A percentile compares a stretch with the other conserved stretches of the same genome.
Conservation (phyloP, 805 yeast genomes). For the Cyberlindnera saturnus region DNA sequence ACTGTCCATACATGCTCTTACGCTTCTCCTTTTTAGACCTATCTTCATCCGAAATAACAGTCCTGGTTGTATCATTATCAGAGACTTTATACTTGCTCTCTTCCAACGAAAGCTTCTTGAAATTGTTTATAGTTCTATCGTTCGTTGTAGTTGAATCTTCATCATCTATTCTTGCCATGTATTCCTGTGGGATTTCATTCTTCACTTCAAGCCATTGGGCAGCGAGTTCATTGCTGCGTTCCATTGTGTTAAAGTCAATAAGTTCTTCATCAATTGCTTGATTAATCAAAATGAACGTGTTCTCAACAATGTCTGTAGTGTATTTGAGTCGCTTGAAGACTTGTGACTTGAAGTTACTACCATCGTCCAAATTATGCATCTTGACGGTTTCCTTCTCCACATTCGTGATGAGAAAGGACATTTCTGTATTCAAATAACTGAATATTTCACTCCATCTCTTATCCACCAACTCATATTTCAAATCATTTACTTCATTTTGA, state of each 20-base stretch:
- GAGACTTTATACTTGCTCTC: constrained; percentile 5
- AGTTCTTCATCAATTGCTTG: constrained; percentile 37
- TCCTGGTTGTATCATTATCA: constrained; percentile 4
- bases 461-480: constrained; percentile 44
- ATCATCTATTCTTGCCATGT: constrained; percentile 14
- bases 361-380: constrained; percentile 19
- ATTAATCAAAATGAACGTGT: constrained; percentile 32
- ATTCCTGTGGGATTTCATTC: constrained; percentile 18
- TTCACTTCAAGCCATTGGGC: constrained; percentile 26
- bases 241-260: constrained; percentile 30
- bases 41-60: constrained; percentile 2
- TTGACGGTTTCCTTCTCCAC: constrained; percentile 22
- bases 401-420: constrained; percentile 24
- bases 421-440: constrained; percentile 38
- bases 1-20: constrained; percentile 31
- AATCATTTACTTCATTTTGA: constrained; percentile 31
- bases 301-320: constrained; percentile 35
- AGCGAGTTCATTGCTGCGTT: constrained; percentile 31
- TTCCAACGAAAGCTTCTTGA: constrained; percentile 20
- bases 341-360: constrained; percentile 17
- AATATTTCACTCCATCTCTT: constrained; percentile 52
- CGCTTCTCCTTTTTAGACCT: constrained; percentile 18
- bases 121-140: constrained; percentile 8
- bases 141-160: constrained; percentile 2
- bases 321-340: constrained; percentile 27